Percentiles rank a stretch among this genome's conserved stretches.
These are phyloP conservation scores for Aspergillus texensis DNA, from an alignment of 2,329 filamentous ascomycete genomes.

Conservation along the genomic window DNA sequence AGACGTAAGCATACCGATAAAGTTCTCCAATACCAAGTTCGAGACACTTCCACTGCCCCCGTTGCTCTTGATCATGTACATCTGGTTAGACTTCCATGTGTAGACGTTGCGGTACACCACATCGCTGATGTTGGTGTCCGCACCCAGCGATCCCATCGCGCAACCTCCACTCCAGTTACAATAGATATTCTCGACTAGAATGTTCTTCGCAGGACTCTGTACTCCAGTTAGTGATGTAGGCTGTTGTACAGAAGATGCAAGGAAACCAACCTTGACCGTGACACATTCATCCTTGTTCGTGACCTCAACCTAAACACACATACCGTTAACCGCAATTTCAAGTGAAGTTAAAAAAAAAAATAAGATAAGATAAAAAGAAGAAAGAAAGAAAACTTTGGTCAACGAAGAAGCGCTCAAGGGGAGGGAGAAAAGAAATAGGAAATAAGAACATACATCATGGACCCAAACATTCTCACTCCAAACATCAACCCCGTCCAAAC, in stretches of 20 bases:
- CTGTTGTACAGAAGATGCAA: not conserved
- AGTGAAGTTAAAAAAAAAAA: not conserved
- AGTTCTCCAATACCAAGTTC: slow-evolving; percentile 58
- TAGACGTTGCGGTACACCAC: slow-evolving; percentile 61
- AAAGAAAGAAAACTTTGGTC: too few species aligned
- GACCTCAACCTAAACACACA: slow-evolving; percentile 49
- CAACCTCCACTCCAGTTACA: slow-evolving; percentile 67
- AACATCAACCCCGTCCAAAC: slow-evolving; percentile 60
- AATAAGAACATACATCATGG: slow-evolving; percentile 49
- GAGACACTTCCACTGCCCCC: slow-evolving; percentile 58
- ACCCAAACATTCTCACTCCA: slow-evolving; percentile 59
- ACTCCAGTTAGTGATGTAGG: not conserved
- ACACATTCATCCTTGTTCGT: slow-evolving; percentile 67
- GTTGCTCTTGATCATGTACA: slow-evolving; percentile 66
- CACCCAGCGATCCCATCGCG: slow-evolving; percentile 59
- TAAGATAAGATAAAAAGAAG: too few species aligned
- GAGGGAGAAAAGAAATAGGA: not conserved
- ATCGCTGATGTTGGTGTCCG: slow-evolving; percentile 53
- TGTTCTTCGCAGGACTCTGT: slow-evolving; percentile 53
- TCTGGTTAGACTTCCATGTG: slow-evolving; percentile 62
- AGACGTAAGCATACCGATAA: slow-evolving; percentile 42
- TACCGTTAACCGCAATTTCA: not conserved
- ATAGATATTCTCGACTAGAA: slow-evolving; percentile 61
- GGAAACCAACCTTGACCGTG: slow-evolving; percentile 51
- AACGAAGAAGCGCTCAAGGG: not conserved